Base-by-base conservation (phyloP, 2,329 filamentous ascomycete species). In the Cladosporium sp. region DNA sequence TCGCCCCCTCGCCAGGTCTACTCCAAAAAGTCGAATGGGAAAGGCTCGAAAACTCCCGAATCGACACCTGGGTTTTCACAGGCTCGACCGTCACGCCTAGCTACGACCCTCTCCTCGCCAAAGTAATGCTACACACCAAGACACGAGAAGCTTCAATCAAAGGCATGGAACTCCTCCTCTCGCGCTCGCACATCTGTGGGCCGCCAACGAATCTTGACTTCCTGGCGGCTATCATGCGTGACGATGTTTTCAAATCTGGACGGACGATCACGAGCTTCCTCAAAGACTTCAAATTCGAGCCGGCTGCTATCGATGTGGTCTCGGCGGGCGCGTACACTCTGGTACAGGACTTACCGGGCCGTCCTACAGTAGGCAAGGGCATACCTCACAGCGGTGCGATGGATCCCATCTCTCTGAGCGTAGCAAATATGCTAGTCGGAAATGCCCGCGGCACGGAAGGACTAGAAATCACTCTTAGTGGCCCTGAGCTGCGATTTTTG, bases 31-130 rank as follows among this genome's bases (percentile, higher is more conserved):
- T 85, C 0, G 57, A 72, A 13, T 84, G 80, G 73, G 53, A 53
- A 40, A 72, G 77, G n/a, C 61, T 72, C 0, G 56, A 70, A 0
- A 71, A 71, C 4, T 69, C 75, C 19, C 73, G 83, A 4, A 73
- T 86, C 20, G 83, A 86, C 56, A 84, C 80, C 0, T 85, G 82
- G 81, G 72, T 84, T 1, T 72, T 76, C 48, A 75, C 74, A 1
- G 82, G 82, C 5, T 74, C 76, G 2, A 74, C 70, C 3, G 71
- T 85, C 33, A 78, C 77, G 4, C 73, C 80, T 1, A 72, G 78
- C 51, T 84, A 83, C 47, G 78, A 78, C 68, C 62, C 53, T 56
- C 54, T 55, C 2, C 55, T 59, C 35, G 56, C 56, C 11, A 59
- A 57, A 40, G 68, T 80, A 11, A 82, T 85, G 72, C 73, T 74